Evolutionary conservation across 352 stramenopile species (phyloP), one percentile per base, ranked within the genome.

Genomic region (Pythium sukuiense): DNA sequence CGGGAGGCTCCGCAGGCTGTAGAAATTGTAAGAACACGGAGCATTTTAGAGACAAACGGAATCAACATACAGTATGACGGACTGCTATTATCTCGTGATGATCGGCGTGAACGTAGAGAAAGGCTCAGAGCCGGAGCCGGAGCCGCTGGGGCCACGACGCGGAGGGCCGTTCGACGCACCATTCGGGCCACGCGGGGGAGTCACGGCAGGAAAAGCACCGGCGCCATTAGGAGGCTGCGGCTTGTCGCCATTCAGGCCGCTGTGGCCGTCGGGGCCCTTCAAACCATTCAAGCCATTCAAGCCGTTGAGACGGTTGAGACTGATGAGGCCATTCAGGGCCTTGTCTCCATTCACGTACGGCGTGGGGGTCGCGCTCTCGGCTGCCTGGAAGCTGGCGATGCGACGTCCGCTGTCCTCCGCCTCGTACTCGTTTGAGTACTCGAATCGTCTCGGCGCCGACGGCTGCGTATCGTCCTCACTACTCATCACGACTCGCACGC

Each of bases 51-150:
- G 27, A 55, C 49, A 39, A 39, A 30, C 8, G 29, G 26, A 35
- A 35, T 11, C 18, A 35, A 35, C 24, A 32, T 55, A 55, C 24
- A 6, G 16, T 5, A 14, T 37, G 32, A 67, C 20, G 1, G 26
- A 43, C 41, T 7, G 59, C 24, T 61, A 45, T 78, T 91, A 95
- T 72, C 82, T 75, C 18, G 85, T 90, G 67, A 96, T 93, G 64
- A 96, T 96, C 37, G 85, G 87, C 32, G 87, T 96, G 61, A 96
- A 96, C 27, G 82, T 61, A 2, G 87, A 86, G 64, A 95, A 95
- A 2, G 87, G 87, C 61, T 95, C 87, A 1, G 63, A 30, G 35
- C 46, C 39, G 1, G 60, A 41, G 55, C 33, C 48, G 12, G 24
- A 41, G 11, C 55, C 57, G 41, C 45, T 70, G 27, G 63, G 63